Evolutionary conservation across 2,329 filamentous ascomycete genomes (phyloP).

Genomic region (Ascochyta pisi): DNA sequence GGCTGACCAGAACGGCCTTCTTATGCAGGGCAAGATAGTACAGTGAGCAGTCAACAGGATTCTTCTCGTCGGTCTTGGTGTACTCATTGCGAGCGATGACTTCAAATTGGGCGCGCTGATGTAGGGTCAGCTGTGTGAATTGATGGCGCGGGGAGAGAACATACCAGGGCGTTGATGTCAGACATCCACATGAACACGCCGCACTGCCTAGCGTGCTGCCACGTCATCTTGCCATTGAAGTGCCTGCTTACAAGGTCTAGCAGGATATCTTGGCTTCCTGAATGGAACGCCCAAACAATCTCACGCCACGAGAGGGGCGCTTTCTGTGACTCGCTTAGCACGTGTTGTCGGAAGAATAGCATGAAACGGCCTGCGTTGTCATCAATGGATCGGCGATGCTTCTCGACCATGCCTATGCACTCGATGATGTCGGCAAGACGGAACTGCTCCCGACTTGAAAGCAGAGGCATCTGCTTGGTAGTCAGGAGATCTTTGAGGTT

Average conservation of each 20-base stretch:
- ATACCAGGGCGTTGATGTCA: conserved; percentile 76
- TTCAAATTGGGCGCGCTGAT: conserved; percentile 81
- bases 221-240: conserved; percentile 79
- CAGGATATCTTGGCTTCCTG: conserved; percentile 86
- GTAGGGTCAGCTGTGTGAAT: not conserved
- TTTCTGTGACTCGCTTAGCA: conserved; percentile 68
- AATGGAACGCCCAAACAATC: conserved; percentile 86
- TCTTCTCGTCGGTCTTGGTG: conserved; percentile 83
- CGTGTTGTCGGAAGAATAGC: conserved; percentile 84
- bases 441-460: conserved; percentile 87
- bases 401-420: conserved; percentile 82
- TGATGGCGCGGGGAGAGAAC: conserved; percentile 32
- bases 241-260: conserved; percentile 81
- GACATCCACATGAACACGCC: conserved; percentile 96
- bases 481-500: conserved; percentile 79
- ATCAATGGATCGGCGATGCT: conserved; percentile 86
- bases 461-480: conserved; percentile 74
- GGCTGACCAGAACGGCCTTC: conserved; percentile 85
- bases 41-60: conserved; percentile 87
- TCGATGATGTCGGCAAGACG: conserved; percentile 84
- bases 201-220: conserved; percentile 84
- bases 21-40: conserved; percentile 91
- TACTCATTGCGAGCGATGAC: conserved; percentile 93
- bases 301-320: conserved; percentile 74
- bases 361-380: conserved; percentile 88